Base-by-base conservation (phyloP, 495 filamentous ascomycete genomes). In the Xylaria bambusicola region DNA sequence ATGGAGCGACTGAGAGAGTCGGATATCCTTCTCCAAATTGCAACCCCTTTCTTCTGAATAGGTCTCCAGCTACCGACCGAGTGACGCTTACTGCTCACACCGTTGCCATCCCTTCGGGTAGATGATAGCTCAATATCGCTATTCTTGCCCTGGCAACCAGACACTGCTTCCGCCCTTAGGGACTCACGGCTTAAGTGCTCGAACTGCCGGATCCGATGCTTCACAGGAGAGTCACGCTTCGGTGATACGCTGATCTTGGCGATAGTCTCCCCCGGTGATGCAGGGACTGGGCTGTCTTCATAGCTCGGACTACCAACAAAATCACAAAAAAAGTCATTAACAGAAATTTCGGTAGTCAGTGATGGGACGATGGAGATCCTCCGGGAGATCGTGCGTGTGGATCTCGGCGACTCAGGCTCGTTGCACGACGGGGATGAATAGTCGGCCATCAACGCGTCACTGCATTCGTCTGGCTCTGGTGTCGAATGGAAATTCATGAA, bases 161-260 rank as follows among this genome's bases (percentile, higher is more conserved):
- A 1, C 8, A 9, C 13, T n/a, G 31, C 31, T 12, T 2, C 4
- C 10, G 10, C 33, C 1, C 18, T 54, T 9, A 10, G 29, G 0
- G 65, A 62, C 8, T 23, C 58, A 23, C 44, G 61, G 27, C 56
- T 62, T 2, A 75, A 36, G 6, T 46, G 52, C 57, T 77, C 73
- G 20, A 77, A 77, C 36, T 71, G 52, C 17, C 61, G 65, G 15
- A 77, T 75, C 3, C 66, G 68, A 9, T 60, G 53, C 57, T 66
- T 75, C 9, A 75, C 67, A 0, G 73, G 73, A 5, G 72, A 76
- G 18, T 71, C 62, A 47, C 44, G 49, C 44, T 59, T 52, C 15
- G 23, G 7, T 18, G 12, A 20, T n/a, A 17, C 3, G 2, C 20
- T 5, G 6, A 21, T 21, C 29, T 41, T 36, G 17, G 6, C 29